Base-by-base conservation (phyloP, 31 red algal species). In the Asparagopsis taxiformis region DNA sequence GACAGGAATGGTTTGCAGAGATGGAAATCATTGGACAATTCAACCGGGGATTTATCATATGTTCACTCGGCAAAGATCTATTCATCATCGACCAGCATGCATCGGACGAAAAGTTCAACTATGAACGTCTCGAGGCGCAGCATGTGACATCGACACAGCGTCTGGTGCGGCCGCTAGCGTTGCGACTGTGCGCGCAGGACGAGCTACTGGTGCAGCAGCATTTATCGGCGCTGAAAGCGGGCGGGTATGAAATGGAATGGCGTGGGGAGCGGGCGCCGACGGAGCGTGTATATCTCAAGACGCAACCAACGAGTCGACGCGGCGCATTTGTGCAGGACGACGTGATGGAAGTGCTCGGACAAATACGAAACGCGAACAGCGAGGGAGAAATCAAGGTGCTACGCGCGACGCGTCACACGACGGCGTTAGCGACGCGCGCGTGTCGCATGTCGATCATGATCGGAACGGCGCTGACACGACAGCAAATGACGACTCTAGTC, bases 41-140 rank as follows among this genome's bases (percentile, higher is more conserved):
- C 41, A 97, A 97, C 53, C 51, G 74, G 19, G 89, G 94, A 0
- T 97, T 97, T 38, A 83, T 97, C 8, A 61, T 97, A 34, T 68
- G 62, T 22, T 62, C 38, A 1, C 72, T 68, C 23, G 74, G 54
- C 44, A 31, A 35, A 21, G 75, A 93, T 59, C 44, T 97, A 43
- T 97, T 93, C 54, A 93, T 97, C 26, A 74, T 97, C 32, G 94
- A 97, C 62, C 94, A 97, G 61, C 94, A 97, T 33, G 94, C 94
- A 5, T 90, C 94, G 20, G 94, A 97, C 36, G 94, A 97, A 63
- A 93, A 93, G 77, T 97, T 72, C 48, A 90, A 93, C 53, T 97
- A 82, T 32, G 94, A 97, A 68, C 31, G 54, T 15, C 60, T 97
- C 10, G 56, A 81, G 37, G 15, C 31, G 44, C 46, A 55, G 31